phyloP scores from a whole-genome alignment of 2,329 filamentous ascomycete genomes.

The Magnaporthales sp. region DNA sequence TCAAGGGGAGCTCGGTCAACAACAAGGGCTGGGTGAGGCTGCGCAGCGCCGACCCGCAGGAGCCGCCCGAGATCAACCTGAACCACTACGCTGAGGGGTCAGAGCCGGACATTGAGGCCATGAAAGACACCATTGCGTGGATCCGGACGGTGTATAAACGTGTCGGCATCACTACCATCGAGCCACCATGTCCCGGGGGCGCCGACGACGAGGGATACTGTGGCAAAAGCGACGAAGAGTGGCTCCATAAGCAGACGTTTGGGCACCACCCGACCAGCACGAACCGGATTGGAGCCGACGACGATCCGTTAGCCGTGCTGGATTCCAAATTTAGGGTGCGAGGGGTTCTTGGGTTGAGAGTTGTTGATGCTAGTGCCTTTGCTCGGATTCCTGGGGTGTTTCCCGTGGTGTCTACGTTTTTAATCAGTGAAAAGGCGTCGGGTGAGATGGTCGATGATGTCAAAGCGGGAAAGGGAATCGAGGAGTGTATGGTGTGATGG shows the following conservation, averaged over 20 bases:
- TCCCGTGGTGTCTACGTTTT: conserved; percentile 40
- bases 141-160: conserved; percentile 15
- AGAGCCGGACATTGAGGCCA: conserved; percentile 31
- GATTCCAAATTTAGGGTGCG: conserved; percentile 42
- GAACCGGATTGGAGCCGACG: conserved; percentile 39
- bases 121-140: conserved; percentile 24
- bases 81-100: conserved; percentile 44
- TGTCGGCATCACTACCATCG: conserved; percentile 15
- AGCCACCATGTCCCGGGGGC: conserved; percentile 15
- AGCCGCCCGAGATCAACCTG: conserved; percentile 55
- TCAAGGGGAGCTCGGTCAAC: conserved; percentile 39
- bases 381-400: conserved; percentile 32
- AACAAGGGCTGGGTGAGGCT: conserved; percentile 54
- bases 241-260: conserved; percentile 6
- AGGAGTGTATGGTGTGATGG: not conserved
- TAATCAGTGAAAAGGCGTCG: conserved; percentile 44
- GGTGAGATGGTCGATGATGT: conserved; percentile 32
- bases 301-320: conserved; percentile 40
- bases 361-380: conserved; percentile 46
- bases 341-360: conserved; percentile 39
- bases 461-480: conserved; percentile 1
- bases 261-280: conserved; percentile 45
- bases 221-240: conserved; percentile 5
- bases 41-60: conserved; percentile 49
- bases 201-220: conserved; percentile 10